Base-by-base conservation (phyloP, 441 rosid species). In the Kokia cookei region DNA sequence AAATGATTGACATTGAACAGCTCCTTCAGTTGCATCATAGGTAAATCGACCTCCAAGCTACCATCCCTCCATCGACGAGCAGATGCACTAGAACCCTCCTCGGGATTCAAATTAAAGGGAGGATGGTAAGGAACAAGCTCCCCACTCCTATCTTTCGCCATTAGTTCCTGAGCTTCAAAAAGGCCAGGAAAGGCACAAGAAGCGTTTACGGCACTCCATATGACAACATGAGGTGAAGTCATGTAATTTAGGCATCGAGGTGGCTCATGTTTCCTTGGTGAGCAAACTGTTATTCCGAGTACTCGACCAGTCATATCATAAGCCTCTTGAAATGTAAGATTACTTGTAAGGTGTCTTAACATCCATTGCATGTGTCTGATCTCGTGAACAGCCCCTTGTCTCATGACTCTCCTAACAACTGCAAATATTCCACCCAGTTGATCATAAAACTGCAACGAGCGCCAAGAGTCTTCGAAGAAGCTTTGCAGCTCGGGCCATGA, bases 131-230 rank as follows among this genome's bases (percentile, higher is more conserved):
- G 99, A 74, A 93, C 91, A 10, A 95, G 86, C 65, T 91, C 97
- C 57, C 99, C 99, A n/a, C 92, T 90, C 71, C 99, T 84, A 79
- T 89, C 89, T 85, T 95, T 95, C 2, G 98, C 99, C 99, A 95
- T 95, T 62, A 95, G 81, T 73, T 95, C 99, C 81, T 95, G 99
- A 35, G 99, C 99, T 84, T 95, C 98, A 79, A 93, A 95, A 37
- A 95, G 93, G 53, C 97, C 99, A 32, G 99, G 98, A 65, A 95
- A 95, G 64, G 99, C 99, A 74, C 98, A 95, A 58, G 99, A 95
- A 69, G 98, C 99, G 12, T 93, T 90, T 60, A 95, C 99, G 47
- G 98, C 99, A 51, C 98, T 95, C 97, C 98, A 95, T 84, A 95
- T 95, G 48, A 95, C 95, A 61, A 95, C 99, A 73, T 95, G 99